Base-by-base conservation (phyloP, 805 yeast species). In the Zygosaccharomyces gambellarensis region DNA sequence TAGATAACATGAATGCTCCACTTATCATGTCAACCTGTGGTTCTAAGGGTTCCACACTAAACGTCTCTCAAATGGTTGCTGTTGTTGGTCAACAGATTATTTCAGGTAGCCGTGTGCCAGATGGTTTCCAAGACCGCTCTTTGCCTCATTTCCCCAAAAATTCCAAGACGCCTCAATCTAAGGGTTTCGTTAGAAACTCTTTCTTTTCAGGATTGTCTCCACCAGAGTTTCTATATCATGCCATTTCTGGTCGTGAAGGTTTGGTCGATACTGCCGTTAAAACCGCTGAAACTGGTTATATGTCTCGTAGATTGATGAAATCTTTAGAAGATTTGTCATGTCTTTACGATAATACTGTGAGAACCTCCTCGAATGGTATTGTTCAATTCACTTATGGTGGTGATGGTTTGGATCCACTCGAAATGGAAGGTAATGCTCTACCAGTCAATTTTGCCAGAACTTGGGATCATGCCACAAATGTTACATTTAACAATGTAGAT, bases 21-120 rank as follows among this genome's bases (percentile, higher is more conserved):
- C 78, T 94, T 63, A 92, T 94, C 65, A 94, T 94, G 99, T 97
- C 99, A 10, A 88, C 96, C 1, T 94, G 98, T 78, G 99, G 99
- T 60, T 92, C 98, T 38, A 94, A 94, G 70, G 99, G 99, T 71
- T 94, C 98, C 36, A 90, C 97, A 0, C 79, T 95, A 54, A 94
- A 94, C 69, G 99, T 94, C 28, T 94, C 99, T 11, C 99, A 94
- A 75, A 94, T 94, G 99, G 98, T 94, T 78, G 99, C 99, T 0
- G 97, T 92, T 66, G 99, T 94, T 27, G 99, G 99, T 48, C 99
- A 94, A 73, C 99, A 94, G 71, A 94, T 94, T 74, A 94, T 94
- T 59, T 84, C 96, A 3, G 99, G 99, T 70, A 87, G 89, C 67
- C 95, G 99, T 79, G 99, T 94, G 53, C 98, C 99, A 22, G 96